phyloP scores from a whole-genome alignment of 768 basidiomycete genomes.

The Macrolepiota dolichaula region DNA sequence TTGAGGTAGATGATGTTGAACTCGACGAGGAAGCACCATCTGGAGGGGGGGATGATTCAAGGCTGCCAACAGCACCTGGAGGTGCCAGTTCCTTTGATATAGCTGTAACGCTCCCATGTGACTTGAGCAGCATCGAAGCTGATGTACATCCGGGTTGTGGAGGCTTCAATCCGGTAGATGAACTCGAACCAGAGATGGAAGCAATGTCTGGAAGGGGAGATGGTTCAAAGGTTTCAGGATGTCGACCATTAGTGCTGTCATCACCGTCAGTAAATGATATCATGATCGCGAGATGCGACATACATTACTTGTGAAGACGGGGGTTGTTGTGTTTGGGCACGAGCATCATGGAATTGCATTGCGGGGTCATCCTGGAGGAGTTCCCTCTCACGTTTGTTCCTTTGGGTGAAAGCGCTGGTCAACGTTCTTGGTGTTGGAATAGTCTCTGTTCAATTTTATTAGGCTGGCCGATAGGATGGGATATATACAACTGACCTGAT shows the following conservation, averaged over 20 bases:
- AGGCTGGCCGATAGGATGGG: background rate
- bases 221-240: background rate
- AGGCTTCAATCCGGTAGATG: background rate
- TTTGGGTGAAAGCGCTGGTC: constrained; percentile 52
- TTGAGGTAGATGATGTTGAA: too few relatives aligned
- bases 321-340: background rate
- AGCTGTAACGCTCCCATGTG: background rate
- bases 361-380: constrained; percentile 60
- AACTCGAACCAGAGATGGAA: background rate
- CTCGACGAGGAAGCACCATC: too few relatives aligned
- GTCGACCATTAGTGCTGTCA: background rate
- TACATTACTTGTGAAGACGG: background rate
- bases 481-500: constrained; percentile 38
- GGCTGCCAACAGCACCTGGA: too few relatives aligned
- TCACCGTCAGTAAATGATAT: background rate
- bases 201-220: background rate
- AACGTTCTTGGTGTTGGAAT: constrained; percentile 63
- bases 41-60: too few relatives aligned
- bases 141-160: background rate
- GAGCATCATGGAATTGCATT: constrained; percentile 21
- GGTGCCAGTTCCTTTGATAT: background rate
- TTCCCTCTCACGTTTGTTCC: constrained; percentile 24
- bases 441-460: constrained; percentile 42
- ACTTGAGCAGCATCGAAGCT: background rate
- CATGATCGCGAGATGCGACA: background rate